These are phyloP conservation scores for Pyrenochaeta sp. DNA, from an alignment of 2,329 filamentous ascomycete species.

Conservation along the genomic window DNA sequence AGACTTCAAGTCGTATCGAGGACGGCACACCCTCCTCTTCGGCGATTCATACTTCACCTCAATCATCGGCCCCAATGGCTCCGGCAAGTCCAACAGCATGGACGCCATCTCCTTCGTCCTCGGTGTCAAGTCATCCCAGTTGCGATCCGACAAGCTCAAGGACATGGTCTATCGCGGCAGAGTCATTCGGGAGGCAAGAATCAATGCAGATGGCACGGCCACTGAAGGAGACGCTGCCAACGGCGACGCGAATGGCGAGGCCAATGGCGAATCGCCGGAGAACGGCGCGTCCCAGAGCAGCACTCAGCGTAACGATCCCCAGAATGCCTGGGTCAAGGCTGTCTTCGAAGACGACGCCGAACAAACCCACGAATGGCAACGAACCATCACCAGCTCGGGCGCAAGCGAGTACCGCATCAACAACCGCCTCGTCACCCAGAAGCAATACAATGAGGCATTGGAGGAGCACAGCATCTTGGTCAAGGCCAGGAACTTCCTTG, in stretches of 20 bases:
- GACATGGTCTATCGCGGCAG: constrained; percentile 96
- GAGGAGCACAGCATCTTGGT: constrained; percentile 97
- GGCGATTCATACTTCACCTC: constrained; percentile 99
- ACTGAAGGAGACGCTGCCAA: constrained; percentile 53
- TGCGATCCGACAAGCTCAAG: constrained; percentile 90
- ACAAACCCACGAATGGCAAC: constrained; percentile 95
- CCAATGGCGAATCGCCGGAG: constrained; percentile 56
- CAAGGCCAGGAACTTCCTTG: constrained; percentile 96
- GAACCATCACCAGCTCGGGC: constrained; percentile 86
- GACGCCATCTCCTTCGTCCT: constrained; percentile 99
- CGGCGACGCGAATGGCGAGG: constrained; percentile 50
- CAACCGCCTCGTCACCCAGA: constrained; percentile 84
- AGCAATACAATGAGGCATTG: constrained; percentile 90
- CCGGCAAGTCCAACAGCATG: constrained; percentile 99
- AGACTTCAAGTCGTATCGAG: constrained; percentile 99
- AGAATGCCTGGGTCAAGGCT: constrained; percentile 98
- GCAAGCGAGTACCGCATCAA: constrained; percentile 98
- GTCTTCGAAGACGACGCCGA: constrained; percentile 98
- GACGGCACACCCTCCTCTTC: constrained; percentile 91
- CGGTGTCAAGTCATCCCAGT: constrained; percentile 97
- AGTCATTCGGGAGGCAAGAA: constrained; percentile 88
- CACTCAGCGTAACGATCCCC: constrained; percentile 77
- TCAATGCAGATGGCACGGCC: constrained; percentile 88
- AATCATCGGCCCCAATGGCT: constrained; percentile 99
- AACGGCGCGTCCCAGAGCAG: constrained; percentile 63